A percentile compares a stretch with the other conserved stretches of the same genome.
phyloP scores from a whole-genome alignment of 805 yeast genomes.

The Candida alai region DNA sequence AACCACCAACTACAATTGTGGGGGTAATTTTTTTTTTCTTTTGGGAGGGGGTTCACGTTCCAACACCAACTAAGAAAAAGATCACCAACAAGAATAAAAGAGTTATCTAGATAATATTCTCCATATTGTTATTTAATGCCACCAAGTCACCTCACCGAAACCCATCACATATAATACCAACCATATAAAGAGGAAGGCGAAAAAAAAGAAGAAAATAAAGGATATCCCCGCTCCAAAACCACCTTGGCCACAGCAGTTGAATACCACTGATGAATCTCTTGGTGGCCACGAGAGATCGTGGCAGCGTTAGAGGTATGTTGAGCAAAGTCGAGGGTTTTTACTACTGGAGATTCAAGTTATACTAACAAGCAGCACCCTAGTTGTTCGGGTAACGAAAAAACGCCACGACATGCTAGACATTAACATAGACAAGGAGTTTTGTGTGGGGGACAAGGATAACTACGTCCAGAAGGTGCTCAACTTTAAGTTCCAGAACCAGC shows the following conservation, averaged over 20 bases:
- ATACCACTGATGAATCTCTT: constrained; percentile 17
- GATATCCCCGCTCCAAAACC: background rate
- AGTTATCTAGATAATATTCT: too few relatives aligned
- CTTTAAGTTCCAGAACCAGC: constrained; percentile 17
- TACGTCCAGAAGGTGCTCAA: constrained; percentile 20
- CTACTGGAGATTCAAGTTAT: too few relatives aligned
- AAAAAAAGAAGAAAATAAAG: constrained; percentile 1
- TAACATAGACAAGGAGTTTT: background rate
- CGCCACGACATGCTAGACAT: constrained; percentile 1
- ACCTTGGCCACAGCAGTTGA: too few relatives aligned
- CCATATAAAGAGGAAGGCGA: too few relatives aligned
- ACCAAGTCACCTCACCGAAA: too few relatives aligned
- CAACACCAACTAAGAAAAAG: too few relatives aligned
- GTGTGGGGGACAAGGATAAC: constrained; percentile 7
- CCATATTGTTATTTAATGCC: too few relatives aligned
- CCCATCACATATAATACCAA: too few relatives aligned
- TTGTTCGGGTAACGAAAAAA: constrained; percentile 2
- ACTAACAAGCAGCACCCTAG: constrained; percentile 4
- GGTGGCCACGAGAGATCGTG: constrained; percentile 16
- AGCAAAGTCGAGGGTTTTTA: background rate
- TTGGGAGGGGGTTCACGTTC: too few relatives aligned
- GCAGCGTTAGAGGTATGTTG: constrained; percentile 19
- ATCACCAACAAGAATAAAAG: too few relatives aligned
- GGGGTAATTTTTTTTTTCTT: too few relatives aligned
- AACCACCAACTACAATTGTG: too few relatives aligned